Conservation (phyloP, 768 basidiomycete species). For the Boletus sp. region DNA sequence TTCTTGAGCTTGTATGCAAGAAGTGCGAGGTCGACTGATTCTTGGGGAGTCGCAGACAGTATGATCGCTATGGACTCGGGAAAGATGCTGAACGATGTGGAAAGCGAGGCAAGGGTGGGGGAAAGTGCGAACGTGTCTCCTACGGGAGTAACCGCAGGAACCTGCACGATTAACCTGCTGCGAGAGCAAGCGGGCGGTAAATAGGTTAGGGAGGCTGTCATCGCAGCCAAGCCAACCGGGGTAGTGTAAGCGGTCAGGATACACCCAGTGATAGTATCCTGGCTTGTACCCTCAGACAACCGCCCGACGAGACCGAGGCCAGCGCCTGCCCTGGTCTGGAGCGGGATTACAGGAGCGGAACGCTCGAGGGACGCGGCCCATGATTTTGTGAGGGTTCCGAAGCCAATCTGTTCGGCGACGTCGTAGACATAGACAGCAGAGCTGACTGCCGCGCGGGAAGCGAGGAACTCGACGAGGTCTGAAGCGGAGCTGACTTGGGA, state of each 20-base stretch:
- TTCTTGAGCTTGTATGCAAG: slow-evolving; percentile 68
- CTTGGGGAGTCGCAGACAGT: slow-evolving; percentile 81
- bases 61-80: slow-evolving; percentile 69
- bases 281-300: slow-evolving; percentile 76
- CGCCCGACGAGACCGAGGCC: slow-evolving; percentile 78
- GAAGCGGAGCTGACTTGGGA: slow-evolving; percentile 45
- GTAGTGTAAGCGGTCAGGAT: slow-evolving; percentile 80
- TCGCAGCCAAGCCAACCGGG: slow-evolving; percentile 76
- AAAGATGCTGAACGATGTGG: slow-evolving; percentile 56
- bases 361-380: slow-evolving; percentile 48
- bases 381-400: slow-evolving; percentile 68
- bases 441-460: slow-evolving; percentile 53
- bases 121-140: slow-evolving; percentile 68
- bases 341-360: slow-evolving; percentile 56
- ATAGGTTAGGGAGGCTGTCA: slow-evolving; percentile 76
- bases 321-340: slow-evolving; percentile 85
- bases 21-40: slow-evolving; percentile 73
- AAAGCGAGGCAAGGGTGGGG: slow-evolving; percentile 72
- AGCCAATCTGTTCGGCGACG: slow-evolving; percentile 79
- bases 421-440: slow-evolving; percentile 81
- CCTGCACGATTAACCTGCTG: slow-evolving; percentile 78
- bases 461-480: slow-evolving; percentile 63
- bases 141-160: slow-evolving; percentile 69
- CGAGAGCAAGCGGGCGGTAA: slow-evolving; percentile 61
- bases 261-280: slow-evolving; percentile 56